phyloP scores from a whole-genome alignment of 2,329 filamentous ascomycete genomes.

The Beauveria australis region DNA sequence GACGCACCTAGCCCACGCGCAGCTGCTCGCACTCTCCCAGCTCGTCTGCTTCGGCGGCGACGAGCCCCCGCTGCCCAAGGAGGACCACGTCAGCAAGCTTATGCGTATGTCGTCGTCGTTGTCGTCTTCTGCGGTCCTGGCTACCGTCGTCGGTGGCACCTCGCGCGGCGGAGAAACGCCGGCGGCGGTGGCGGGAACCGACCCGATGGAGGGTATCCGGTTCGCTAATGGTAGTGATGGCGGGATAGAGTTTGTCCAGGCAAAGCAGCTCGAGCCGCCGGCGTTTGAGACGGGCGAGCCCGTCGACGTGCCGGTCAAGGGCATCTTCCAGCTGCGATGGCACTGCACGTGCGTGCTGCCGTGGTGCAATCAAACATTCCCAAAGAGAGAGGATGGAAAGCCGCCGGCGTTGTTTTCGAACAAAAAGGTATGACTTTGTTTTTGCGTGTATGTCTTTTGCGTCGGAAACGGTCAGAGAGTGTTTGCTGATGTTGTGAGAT shows the following conservation, averaged over 20 bases:
- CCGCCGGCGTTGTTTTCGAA: slow-evolving; percentile 29
- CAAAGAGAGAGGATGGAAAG: slow-evolving; percentile 13
- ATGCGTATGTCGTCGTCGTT: slow-evolving; percentile 16
- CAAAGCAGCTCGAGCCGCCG: slow-evolving; percentile 6
- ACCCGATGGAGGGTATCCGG: background rate
- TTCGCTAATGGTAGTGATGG: background rate
- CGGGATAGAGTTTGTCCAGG: slow-evolving; percentile 15
- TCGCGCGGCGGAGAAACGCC: too few relatives aligned
- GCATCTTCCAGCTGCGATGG: slow-evolving; percentile 16
- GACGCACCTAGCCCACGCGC: slow-evolving; percentile 20
- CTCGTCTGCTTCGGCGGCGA: slow-evolving; percentile 27
- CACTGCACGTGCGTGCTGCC: slow-evolving; percentile 20
- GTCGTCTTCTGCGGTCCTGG: background rate
- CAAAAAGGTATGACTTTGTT: slow-evolving; percentile 32
- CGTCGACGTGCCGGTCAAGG: slow-evolving; percentile 17
- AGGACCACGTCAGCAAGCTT: slow-evolving; percentile 23
- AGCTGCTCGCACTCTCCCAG: slow-evolving; percentile 32
- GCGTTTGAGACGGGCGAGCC: slow-evolving; percentile 13
- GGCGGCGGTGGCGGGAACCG: background rate
- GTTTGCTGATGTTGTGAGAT: background rate
- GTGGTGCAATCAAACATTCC: slow-evolving; percentile 17
- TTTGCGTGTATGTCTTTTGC: background rate
- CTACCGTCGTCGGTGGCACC: background rate
- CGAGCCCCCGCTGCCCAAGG: slow-evolving; percentile 18
- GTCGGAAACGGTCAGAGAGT: too few relatives aligned